Conservation (phyloP, 257 asterid species). For the Dorcoceras hygrometricum region DNA sequence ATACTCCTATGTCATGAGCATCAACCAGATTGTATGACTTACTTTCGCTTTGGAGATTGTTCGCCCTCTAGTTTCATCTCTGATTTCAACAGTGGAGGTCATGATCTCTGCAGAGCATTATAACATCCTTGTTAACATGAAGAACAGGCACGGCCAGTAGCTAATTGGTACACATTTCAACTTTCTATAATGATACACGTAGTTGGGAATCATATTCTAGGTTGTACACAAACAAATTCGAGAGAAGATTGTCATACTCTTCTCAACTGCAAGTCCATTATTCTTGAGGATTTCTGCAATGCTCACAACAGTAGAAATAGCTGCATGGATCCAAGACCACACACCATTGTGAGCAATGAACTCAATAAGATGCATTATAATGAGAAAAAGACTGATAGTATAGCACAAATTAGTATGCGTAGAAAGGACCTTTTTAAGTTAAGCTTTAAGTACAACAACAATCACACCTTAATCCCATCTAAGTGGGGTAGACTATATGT, state of each 20-base stretch:
- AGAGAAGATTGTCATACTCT: constrained; percentile 44
- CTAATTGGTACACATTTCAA: neutral
- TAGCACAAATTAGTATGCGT: neutral
- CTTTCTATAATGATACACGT: constrained; percentile 1
- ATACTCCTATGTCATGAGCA: neutral
- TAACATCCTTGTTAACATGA: neutral
- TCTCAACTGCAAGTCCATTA: constrained; percentile 67
- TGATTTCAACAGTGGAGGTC: constrained; percentile 77
- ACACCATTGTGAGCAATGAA: constrained; percentile 16
- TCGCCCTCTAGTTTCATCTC: constrained; percentile 70
- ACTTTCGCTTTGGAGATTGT: constrained; percentile 76
- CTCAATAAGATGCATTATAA: neutral
- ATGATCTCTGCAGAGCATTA: constrained; percentile 54
- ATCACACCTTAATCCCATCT: too few relatives aligned
- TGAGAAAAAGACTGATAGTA: neutral
- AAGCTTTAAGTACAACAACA: too few relatives aligned
- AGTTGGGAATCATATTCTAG: constrained; percentile 5
- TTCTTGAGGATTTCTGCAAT: constrained; percentile 70
- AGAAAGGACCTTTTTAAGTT: neutral
- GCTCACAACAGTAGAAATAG: constrained; percentile 76
- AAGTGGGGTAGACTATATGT: too few relatives aligned
- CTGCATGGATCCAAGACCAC: constrained; percentile 32
- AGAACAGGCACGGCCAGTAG: neutral
- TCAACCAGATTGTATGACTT: constrained; percentile 22
- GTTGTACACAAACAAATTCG: neutral